Evolutionary conservation across 441 rosid species (phyloP).

Genomic region (Viola pubescens): DNA sequence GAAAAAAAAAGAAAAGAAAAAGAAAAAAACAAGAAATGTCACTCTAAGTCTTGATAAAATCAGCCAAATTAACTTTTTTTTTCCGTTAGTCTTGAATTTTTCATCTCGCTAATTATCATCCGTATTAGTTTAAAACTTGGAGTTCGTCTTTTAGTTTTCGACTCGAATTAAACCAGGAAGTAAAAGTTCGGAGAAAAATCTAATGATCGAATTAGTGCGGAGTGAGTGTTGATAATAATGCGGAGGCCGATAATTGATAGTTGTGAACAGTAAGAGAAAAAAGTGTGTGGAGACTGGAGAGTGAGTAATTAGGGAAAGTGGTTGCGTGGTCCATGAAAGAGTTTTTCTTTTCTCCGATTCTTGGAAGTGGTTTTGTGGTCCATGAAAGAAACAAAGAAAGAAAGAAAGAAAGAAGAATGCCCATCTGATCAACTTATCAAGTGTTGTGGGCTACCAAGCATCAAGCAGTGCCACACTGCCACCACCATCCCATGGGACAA

Average conservation of each 20-base stretch:
- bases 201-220: too few relatives aligned
- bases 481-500: background rate
- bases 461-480: slow-evolving; percentile 16
- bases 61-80: too few relatives aligned
- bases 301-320: slow-evolving; percentile 18
- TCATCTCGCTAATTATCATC: too few relatives aligned
- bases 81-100: too few relatives aligned
- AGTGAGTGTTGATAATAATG: too few relatives aligned
- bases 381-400: slow-evolving; percentile 9
- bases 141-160: too few relatives aligned
- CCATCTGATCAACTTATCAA: slow-evolving; percentile 15
- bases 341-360: background rate
- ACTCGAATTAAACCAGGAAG: too few relatives aligned
- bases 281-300: background rate
- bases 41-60: too few relatives aligned
- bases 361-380: slow-evolving; percentile 43
- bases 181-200: too few relatives aligned
- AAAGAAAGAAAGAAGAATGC: slow-evolving; percentile 15
- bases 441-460: background rate
- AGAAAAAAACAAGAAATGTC: too few relatives aligned
- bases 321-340: slow-evolving; percentile 41
- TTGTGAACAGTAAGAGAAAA: slow-evolving; percentile 1
- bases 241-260: background rate
- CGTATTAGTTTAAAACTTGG: too few relatives aligned
- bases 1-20: too few relatives aligned